Evolutionary conservation across 305 asterid genomes (phyloP).

Genomic region (Striga hermonthica): DNA sequence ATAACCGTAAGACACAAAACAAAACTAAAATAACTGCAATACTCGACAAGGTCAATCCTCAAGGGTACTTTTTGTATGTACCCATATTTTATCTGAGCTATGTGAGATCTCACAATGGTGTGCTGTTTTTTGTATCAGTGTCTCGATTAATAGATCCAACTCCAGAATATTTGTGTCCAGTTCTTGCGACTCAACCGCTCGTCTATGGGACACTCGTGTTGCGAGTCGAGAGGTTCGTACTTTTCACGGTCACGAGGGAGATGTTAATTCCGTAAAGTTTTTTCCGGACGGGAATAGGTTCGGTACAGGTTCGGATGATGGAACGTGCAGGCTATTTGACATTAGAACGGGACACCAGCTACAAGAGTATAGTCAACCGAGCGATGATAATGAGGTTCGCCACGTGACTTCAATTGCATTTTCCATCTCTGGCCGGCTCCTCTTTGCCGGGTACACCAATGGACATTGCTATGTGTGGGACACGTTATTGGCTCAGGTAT

Average conservation of each 20-base stretch:
- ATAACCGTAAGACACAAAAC: no score
- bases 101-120: background rate
- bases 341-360: constrained; percentile 98
- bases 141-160: constrained; percentile 76
- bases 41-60: background rate
- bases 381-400: constrained; percentile 59
- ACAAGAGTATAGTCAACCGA: constrained; percentile 78
- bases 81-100: background rate
- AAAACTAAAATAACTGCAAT: no score
- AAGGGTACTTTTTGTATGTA: background rate
- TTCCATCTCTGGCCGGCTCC: constrained; percentile 92
- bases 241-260: constrained; percentile 89
- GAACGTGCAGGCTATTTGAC: constrained; percentile 87
- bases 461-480: constrained; percentile 98
- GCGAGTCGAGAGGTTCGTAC: constrained; percentile 96
- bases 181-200: constrained; percentile 91
- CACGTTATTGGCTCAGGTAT: constrained; percentile 90
- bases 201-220: constrained; percentile 94
- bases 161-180: constrained; percentile 89
- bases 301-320: constrained; percentile 95
- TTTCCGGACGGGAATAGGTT: constrained; percentile 79
- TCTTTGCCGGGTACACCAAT: constrained; percentile 79
- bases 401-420: constrained; percentile 84
- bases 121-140: constrained; percentile 43
- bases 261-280: constrained; percentile 87